Percentiles rank a stretch among this genome's conserved stretches.
phyloP scores from a whole-genome alignment of 768 basidiomycete genomes.

The Lyophyllum atratum region DNA sequence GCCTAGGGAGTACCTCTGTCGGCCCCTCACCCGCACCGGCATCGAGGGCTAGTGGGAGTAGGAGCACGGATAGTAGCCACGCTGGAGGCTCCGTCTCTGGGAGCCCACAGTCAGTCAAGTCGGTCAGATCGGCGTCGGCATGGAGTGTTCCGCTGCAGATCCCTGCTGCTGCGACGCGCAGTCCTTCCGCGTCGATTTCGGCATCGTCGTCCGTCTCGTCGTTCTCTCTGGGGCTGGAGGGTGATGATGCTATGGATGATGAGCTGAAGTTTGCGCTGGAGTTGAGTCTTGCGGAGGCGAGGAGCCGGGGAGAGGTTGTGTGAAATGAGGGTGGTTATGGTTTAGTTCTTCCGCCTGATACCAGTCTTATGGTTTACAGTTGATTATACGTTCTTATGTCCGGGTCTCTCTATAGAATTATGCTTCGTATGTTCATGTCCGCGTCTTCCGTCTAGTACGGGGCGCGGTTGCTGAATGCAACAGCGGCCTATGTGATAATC shows the following conservation, averaged over 20 bases:
- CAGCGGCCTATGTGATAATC: too few relatives aligned
- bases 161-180: not conserved
- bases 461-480: too few relatives aligned
- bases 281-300: slow-evolving; percentile 72
- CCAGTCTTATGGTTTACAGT: too few relatives aligned
- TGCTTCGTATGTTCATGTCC: too few relatives aligned
- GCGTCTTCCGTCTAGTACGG: too few relatives aligned
- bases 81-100: slow-evolving; percentile 3
- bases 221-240: slow-evolving; percentile 14
- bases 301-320: slow-evolving; percentile 33
- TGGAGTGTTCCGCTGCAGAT: not conserved
- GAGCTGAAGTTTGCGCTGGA: slow-evolving; percentile 68
- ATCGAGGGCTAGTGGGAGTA: slow-evolving; percentile 7
- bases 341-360: too few relatives aligned
- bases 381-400: not conserved
- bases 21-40: slow-evolving; percentile 22
- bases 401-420: too few relatives aligned
- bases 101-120: slow-evolving; percentile 19
- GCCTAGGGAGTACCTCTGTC: not conserved
- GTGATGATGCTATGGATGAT: slow-evolving; percentile 52
- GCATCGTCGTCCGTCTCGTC: slow-evolving; percentile 11
- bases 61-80: not conserved
- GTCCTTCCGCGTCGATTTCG: not conserved
- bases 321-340: slow-evolving; percentile 4
- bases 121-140: slow-evolving; percentile 14